A percentile compares a stretch with the other conserved stretches of the same genome.
Evolutionary conservation across 106 monocot genomes (phyloP).

Genomic region (Dendrobium catenatum): DNA sequence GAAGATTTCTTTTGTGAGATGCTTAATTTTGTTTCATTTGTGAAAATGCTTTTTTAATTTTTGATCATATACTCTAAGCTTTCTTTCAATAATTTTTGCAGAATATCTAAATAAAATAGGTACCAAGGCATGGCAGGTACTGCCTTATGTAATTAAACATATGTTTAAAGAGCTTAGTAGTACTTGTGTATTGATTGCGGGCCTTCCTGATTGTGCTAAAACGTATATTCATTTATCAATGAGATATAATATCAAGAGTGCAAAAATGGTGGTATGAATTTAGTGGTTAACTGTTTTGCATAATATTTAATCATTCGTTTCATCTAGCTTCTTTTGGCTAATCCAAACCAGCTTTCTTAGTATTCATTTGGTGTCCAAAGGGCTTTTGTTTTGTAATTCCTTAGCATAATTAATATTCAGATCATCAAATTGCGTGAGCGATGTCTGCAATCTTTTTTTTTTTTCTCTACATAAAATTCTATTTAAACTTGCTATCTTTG

Average conservation of each 20-base stretch:
- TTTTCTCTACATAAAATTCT: neutral
- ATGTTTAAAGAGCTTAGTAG: neutral
- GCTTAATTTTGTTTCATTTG: neutral
- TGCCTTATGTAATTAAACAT: neutral
- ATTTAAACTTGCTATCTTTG: neutral
- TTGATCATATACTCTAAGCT: neutral
- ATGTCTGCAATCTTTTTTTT: too few relatives aligned
- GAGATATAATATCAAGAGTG: neutral
- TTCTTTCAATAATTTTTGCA: constrained; percentile 11
- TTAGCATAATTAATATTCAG: too few relatives aligned
- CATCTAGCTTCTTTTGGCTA: neutral
- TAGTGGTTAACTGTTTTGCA: neutral
- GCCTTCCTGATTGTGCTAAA: neutral
- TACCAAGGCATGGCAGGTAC: constrained; percentile 81
- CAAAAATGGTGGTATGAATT: neutral
- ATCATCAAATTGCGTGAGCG: too few relatives aligned
- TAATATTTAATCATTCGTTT: neutral
- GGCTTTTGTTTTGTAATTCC: neutral
- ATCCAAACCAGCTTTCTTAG: neutral
- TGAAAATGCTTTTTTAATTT: neutral
- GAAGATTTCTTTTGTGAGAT: neutral
- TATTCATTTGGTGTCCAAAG: neutral
- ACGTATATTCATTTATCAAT: neutral
- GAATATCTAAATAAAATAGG: constrained; percentile 85
- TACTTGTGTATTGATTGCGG: neutral